Evolutionary conservation across 176 grass and related monocot genomes (phyloP).

Genomic region (sorghum (Sorghum bicolor)): DNA sequence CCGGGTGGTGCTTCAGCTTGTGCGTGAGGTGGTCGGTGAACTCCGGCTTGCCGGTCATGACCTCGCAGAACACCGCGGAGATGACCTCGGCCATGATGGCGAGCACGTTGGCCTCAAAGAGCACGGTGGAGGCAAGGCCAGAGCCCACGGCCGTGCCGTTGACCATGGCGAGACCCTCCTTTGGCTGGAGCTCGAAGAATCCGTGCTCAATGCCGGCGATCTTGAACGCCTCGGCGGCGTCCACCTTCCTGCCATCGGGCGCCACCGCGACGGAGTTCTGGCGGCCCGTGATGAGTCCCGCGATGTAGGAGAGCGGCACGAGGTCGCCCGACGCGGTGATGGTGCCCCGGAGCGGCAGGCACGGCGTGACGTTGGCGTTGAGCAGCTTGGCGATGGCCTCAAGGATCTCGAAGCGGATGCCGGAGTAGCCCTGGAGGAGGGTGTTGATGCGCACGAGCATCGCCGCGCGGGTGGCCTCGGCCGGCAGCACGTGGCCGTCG

Average conservation of each 20-base stretch:
- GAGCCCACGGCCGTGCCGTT: slow-evolving; percentile 94
- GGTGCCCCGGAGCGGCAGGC: slow-evolving; percentile 70
- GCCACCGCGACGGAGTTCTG: slow-evolving; percentile 55
- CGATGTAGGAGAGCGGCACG: slow-evolving; percentile 82
- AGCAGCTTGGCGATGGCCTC: slow-evolving; percentile 76
- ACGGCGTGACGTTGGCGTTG: slow-evolving; percentile 73
- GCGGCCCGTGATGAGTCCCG: slow-evolving; percentile 72
- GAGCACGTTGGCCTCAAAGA: slow-evolving; percentile 76
- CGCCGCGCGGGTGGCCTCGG: slow-evolving; percentile 56
- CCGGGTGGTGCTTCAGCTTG: slow-evolving; percentile 96
- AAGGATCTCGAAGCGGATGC: slow-evolving; percentile 90
- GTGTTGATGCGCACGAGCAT: slow-evolving; percentile 92
- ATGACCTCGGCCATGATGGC: slow-evolving; percentile 66
- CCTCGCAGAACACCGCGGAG: slow-evolving; percentile 85
- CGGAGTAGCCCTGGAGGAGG: slow-evolving; percentile 80
- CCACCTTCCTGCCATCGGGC: slow-evolving; percentile 57
- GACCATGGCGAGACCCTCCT: slow-evolving; percentile 92
- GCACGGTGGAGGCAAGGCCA: slow-evolving; percentile 67
- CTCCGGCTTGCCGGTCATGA: slow-evolving; percentile 91
- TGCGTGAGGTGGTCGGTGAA: slow-evolving; percentile 91
- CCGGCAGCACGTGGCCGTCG: slow-evolving; percentile 59
- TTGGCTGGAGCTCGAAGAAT: slow-evolving; percentile 89
- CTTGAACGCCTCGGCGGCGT: slow-evolving; percentile 68
- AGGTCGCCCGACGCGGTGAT: slow-evolving; percentile 83
- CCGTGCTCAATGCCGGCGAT: slow-evolving; percentile 65